Evolutionary conservation across 1,284 basidiomycete species (phyloP), one percentile per base, ranked within the genome.

Genomic region (Malassezia japonica): DNA sequence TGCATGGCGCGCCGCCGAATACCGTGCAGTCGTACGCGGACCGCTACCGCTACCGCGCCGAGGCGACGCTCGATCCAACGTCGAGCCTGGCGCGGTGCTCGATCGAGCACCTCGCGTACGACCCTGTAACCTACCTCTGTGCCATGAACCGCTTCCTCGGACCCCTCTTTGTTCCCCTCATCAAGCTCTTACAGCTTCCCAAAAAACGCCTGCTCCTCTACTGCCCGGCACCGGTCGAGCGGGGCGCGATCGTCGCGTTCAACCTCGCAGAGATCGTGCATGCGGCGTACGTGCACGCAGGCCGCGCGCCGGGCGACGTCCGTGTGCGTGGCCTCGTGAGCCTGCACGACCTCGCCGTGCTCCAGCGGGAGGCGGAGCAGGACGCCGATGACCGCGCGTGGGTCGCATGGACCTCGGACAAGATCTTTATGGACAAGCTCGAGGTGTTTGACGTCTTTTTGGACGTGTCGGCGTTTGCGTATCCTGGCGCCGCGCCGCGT

Each of bases 381-480:
- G 25, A 31, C 2, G 15, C 23, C 12, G 12, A 34, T 13, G 45
- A 27, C n/a, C n/a, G 28, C 21, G 33, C 51, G 4, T 54, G 51
- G 51, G 33, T 54, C n/a, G 51, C 46, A 16, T 54, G 51, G 51
- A 54, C 51, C 2, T 32, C 46, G 1, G 51, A 54, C 23, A 28
- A 42, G 6, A n/a, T 54, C 20, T 27, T 44, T n/a, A 36, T 40
- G 18, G 51, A 54, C n/a, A 31, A 45, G 33, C 38, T 23, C 16
- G 35, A 25, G 20, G 16, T 42, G 4, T 48, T 33, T 16, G 46
- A 54, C 23, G 24, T 44, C 10, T 24, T 47, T 23, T n/a, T 54
- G 23, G 51, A 54, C 20, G 46, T 46, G 1, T 48, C 51, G 12
- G n/a, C 44, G 9, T 46, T 48, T 21, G 18, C 35, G 7, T 42